Conservation (phyloP, 768 basidiomycete species). For the Cytidiella melzeri region DNA sequence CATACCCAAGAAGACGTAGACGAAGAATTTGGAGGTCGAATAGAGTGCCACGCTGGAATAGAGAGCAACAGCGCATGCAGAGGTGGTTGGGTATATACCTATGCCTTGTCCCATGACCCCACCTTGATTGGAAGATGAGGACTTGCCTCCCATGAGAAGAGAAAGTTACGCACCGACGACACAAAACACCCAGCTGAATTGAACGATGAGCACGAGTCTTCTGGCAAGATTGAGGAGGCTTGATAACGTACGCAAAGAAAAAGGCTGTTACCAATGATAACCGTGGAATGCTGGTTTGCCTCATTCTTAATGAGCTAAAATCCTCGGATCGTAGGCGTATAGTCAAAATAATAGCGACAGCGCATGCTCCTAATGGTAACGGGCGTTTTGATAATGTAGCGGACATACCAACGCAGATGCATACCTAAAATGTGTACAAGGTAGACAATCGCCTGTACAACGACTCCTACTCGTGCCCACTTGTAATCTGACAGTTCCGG, state of each 20-base stretch:
- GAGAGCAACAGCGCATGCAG: conserved; percentile 37
- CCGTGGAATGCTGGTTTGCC: conserved; percentile 33
- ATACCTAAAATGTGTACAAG: neutral
- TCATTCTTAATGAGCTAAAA: conserved; percentile 23
- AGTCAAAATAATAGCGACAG: conserved; percentile 34
- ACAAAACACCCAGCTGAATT: conserved; percentile 32
- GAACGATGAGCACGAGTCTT: neutral
- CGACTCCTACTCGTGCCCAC: neutral
- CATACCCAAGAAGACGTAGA: conserved; percentile 40
- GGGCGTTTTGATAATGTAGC: neutral
- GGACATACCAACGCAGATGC: too few relatives aligned
- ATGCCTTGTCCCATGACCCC: conserved; percentile 39
- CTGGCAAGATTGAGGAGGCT: neutral
- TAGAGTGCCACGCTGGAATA: conserved; percentile 39
- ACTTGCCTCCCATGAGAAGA: neutral
- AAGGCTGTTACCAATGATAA: conserved; percentile 37
- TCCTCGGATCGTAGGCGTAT: conserved; percentile 30
- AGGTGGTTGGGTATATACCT: conserved; percentile 32
- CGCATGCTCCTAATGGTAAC: conserved; percentile 23
- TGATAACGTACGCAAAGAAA: conserved; percentile 28
- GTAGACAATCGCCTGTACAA: neutral
- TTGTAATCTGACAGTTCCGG: too few relatives aligned
- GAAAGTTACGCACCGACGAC: conserved; percentile 29
- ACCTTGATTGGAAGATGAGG: conserved; percentile 22
- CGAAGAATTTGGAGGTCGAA: conserved; percentile 37